A percentile compares a stretch with the other conserved stretches of the same genome.
phyloP scores from a whole-genome alignment of 345 rosid species.

The Turritis glabra region DNA sequence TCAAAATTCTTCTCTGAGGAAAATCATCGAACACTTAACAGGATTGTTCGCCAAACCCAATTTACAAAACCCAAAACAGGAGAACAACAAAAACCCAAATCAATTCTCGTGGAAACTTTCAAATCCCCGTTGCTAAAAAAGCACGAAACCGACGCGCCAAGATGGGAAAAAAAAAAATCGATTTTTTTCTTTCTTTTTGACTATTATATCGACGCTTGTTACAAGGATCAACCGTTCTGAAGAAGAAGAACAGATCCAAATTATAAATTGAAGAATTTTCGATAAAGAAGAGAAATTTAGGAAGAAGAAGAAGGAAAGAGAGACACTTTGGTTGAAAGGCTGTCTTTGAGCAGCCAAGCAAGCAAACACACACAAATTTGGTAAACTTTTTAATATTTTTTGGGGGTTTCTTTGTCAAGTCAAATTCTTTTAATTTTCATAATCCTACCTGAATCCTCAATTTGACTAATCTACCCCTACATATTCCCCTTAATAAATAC shows the following conservation, averaged over 20 bases:
- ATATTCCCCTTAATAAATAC: background rate
- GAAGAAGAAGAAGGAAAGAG: conserved; percentile 27
- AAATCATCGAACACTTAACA: conserved; percentile 22
- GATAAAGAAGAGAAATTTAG: conserved; percentile 3
- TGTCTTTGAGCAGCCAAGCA: conserved; percentile 35
- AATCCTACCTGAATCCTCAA: conserved; percentile 12
- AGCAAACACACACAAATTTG: background rate
- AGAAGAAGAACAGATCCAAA: conserved; percentile 22
- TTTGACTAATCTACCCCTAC: conserved; percentile 37
- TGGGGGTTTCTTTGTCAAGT: conserved; percentile 10
- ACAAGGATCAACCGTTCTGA: conserved; percentile 16
- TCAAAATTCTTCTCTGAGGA: conserved; percentile 18
- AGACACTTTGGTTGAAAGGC: conserved; percentile 37
- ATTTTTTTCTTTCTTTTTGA: background rate
- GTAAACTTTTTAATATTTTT: background rate
- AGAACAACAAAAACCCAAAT: conserved; percentile 1
- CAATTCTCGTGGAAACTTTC: background rate
- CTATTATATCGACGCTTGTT: background rate
- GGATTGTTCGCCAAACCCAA: conserved; percentile 19
- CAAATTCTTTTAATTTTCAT: conserved; percentile 6
- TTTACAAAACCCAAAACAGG: background rate
- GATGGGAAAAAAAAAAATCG: background rate
- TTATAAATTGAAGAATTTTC: conserved; percentile 13
- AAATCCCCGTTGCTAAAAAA: background rate
- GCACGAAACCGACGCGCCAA: conserved; percentile 14